phyloP scores from a whole-genome alignment of 257 asterid genomes.

The Plantago ovata region DNA sequence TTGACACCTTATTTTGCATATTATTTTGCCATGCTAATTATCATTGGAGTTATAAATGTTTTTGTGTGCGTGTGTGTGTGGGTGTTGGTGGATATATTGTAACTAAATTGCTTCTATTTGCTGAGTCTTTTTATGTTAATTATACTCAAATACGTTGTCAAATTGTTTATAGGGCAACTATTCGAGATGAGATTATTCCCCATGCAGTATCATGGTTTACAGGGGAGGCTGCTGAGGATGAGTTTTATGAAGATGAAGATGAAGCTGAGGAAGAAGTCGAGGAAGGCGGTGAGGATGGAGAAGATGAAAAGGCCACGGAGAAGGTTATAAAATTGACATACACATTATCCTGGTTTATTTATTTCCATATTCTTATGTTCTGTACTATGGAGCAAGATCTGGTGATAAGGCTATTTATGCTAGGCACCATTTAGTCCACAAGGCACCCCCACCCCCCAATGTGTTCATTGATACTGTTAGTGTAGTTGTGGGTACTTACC shows the following conservation, averaged over 20 bases:
- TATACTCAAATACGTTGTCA: no score
- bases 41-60: not conserved
- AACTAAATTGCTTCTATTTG: no score
- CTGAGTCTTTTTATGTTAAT: no score
- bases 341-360: not conserved
- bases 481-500: no score
- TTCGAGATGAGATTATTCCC: conserved; percentile 81
- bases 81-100: not conserved
- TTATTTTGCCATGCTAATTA: not conserved
- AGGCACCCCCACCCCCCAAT: not conserved
- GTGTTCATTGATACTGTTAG: no score
- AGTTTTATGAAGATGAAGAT: no score
- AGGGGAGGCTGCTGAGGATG: conserved; percentile 75
- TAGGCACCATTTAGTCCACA: not conserved
- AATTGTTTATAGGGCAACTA: conserved; percentile 57
- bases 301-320: conserved; percentile 29
- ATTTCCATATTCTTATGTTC: not conserved
- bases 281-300: conserved; percentile 29
- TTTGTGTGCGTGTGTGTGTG: not conserved
- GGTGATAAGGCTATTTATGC: not conserved
- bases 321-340: no score
- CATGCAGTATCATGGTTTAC: conserved; percentile 97
- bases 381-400: conserved; percentile 17
- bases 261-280: conserved; percentile 55
- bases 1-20: not conserved